Conservation (phyloP, 768 basidiomycete genomes). For the Lentinula raphanica region DNA sequence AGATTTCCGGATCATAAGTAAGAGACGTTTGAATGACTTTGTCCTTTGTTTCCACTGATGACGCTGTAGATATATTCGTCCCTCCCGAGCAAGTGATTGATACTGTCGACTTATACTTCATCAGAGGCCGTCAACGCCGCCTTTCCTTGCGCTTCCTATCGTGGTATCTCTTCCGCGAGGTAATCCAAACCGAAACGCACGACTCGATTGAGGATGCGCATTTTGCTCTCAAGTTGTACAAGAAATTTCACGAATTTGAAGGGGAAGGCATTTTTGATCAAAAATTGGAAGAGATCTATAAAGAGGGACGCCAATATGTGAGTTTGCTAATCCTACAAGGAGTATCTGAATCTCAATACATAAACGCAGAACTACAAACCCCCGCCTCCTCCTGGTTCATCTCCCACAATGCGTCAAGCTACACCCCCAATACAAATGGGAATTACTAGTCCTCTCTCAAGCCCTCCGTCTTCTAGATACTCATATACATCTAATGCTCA, state of each 20-base stretch:
- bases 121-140: constrained; percentile 75
- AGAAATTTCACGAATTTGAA: constrained; percentile 74
- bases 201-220: constrained; percentile 98
- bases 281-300: constrained; percentile 81
- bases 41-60: background rate
- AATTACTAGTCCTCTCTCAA: background rate
- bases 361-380: constrained; percentile 52
- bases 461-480: background rate
- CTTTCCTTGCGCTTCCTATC: constrained; percentile 89
- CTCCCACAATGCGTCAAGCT: constrained; percentile 1
- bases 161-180: constrained; percentile 88
- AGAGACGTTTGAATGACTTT: constrained; percentile 19
- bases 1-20: constrained; percentile 98
- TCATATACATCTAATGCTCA: background rate
- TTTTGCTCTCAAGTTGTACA: constrained; percentile 80
- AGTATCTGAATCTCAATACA: background rate
- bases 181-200: constrained; percentile 91
- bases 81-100: constrained; percentile 95
- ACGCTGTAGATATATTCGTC: constrained; percentile 78
- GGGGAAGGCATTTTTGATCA: constrained; percentile 75
- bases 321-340: background rate
- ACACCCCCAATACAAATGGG: constrained; percentile 2
- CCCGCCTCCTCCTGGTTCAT: constrained; percentile 19
- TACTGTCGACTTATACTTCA: constrained; percentile 94
- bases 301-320: constrained; percentile 71